A percentile compares a stretch with the other conserved stretches of the same genome.
phyloP scores from a whole-genome alignment of 148 eudicot species.

The Cornus controversa region DNA sequence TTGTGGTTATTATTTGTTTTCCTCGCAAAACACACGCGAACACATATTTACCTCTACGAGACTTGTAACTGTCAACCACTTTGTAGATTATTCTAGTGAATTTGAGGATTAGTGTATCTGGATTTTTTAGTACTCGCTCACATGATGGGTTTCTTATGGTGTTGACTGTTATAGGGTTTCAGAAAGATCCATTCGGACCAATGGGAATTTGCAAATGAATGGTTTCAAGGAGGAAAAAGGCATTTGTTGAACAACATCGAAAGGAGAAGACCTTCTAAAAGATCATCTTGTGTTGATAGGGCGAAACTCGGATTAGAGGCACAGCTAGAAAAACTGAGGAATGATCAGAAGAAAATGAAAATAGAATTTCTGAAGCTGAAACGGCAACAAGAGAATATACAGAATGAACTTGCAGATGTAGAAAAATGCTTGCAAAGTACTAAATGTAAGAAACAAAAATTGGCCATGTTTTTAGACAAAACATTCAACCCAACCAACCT shows the following conservation, averaged over 20 bases:
- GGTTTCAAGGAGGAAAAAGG: conserved; percentile 64
- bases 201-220: conserved; percentile 73
- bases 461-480: conserved; percentile 48
- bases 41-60: not conserved
- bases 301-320: conserved; percentile 21
- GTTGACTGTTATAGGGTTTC: conserved; percentile 48
- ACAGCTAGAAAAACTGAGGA: conserved; percentile 47
- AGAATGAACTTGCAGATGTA: conserved; percentile 33
- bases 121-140: not conserved
- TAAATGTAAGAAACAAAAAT: conserved; percentile 44
- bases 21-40: no score
- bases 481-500: conserved; percentile 39
- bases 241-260: conserved; percentile 58
- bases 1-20: no score
- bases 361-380: conserved; percentile 46
- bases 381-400: conserved; percentile 46
- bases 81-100: not conserved
- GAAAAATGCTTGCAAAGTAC: conserved; percentile 41
- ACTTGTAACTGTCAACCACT: not conserved
- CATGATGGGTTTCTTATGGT: not conserved
- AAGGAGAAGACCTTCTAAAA: conserved; percentile 34
- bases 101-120: not conserved
- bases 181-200: conserved; percentile 63
- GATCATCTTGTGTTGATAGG: conserved; percentile 7
- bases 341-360: conserved; percentile 39